phyloP scores from a whole-genome alignment of 2,329 filamentous ascomycete species.

The Corniculantispora saksenae region DNA sequence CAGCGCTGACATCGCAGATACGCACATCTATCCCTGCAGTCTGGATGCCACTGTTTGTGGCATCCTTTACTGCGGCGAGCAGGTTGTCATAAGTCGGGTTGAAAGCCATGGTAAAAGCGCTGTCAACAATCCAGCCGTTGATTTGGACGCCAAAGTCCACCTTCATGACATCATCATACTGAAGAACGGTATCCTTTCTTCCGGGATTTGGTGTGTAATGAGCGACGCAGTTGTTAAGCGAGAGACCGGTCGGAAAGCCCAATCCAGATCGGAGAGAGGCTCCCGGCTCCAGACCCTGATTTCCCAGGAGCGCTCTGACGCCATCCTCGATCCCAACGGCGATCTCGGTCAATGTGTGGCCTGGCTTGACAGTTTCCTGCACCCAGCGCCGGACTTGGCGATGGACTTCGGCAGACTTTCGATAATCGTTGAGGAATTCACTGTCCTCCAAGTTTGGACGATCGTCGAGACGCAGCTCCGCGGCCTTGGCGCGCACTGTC shows the following conservation, averaged over 20 bases:
- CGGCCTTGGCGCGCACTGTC: conserved; percentile 27
- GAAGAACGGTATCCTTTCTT: conserved; percentile 66
- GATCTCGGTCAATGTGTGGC: conserved; percentile 73
- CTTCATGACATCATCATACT: conserved; percentile 72
- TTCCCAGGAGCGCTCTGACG: conserved; percentile 71
- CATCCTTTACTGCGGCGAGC: conserved; percentile 68
- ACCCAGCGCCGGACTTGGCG: conserved; percentile 80
- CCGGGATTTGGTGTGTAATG: conserved; percentile 83
- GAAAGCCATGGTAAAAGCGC: conserved; percentile 74
- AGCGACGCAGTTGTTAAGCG: conserved; percentile 76
- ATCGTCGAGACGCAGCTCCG: conserved; percentile 28
- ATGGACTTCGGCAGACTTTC: conserved; percentile 77
- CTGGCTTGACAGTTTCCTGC: conserved; percentile 75
- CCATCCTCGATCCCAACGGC: conserved; percentile 80
- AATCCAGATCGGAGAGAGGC: conserved; percentile 74
- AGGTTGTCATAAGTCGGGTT: conserved; percentile 72
- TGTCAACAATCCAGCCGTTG: conserved; percentile 75
- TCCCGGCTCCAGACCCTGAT: conserved; percentile 72
- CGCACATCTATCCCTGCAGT: conserved; percentile 81
- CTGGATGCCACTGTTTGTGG: conserved; percentile 76
- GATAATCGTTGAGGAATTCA: conserved; percentile 74
- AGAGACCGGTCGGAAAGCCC: conserved; percentile 81
- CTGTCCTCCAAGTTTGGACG: conserved; percentile 31
- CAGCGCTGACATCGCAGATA: conserved; percentile 76
- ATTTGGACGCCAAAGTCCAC: conserved; percentile 78